These are phyloP conservation scores for Erythrobasidium hasegawianum DNA, from an alignment of 1,284 basidiomycete genomes.

Conservation along the genomic window DNA sequence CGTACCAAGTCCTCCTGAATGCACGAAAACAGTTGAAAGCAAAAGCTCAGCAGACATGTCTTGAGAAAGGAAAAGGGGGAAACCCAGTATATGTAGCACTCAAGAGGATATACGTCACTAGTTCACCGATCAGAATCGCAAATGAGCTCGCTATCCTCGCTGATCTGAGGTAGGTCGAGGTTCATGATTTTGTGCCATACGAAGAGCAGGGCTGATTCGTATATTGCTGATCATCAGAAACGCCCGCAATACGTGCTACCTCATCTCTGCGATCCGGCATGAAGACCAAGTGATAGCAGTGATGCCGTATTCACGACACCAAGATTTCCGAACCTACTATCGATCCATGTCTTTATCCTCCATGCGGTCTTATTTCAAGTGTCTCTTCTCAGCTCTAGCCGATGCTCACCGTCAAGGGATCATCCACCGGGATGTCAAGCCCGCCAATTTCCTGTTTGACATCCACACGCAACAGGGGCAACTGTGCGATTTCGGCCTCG, in stretches of 20 bases:
- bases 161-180: conserved; percentile 15
- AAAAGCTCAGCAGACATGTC: background rate
- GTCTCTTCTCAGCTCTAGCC: conserved; percentile 81
- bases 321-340: conserved; percentile 88
- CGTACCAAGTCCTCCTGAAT: conserved; percentile 1
- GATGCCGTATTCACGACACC: conserved; percentile 89
- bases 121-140: conserved; percentile 81
- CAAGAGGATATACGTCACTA: conserved; percentile 96
- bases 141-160: conserved; percentile 89
- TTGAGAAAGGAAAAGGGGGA: background rate
- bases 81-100: conserved; percentile 72
- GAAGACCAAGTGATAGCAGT: conserved; percentile 90
- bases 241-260: conserved; percentile 77
- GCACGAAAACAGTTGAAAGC: background rate
- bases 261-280: conserved; percentile 89
- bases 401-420: conserved; percentile 85
- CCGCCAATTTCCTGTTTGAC: conserved; percentile 96
- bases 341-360: conserved; percentile 64
- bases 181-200: background rate
- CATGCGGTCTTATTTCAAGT: conserved; percentile 83
- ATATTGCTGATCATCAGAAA: conserved; percentile 57
- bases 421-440: conserved; percentile 97
- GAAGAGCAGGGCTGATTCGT: background rate
- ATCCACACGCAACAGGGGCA: conserved; percentile 77
- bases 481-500: conserved; percentile 92